Evolutionary conservation across 1,284 basidiomycete genomes (phyloP).

Genomic region (Irpex lacteus): DNA sequence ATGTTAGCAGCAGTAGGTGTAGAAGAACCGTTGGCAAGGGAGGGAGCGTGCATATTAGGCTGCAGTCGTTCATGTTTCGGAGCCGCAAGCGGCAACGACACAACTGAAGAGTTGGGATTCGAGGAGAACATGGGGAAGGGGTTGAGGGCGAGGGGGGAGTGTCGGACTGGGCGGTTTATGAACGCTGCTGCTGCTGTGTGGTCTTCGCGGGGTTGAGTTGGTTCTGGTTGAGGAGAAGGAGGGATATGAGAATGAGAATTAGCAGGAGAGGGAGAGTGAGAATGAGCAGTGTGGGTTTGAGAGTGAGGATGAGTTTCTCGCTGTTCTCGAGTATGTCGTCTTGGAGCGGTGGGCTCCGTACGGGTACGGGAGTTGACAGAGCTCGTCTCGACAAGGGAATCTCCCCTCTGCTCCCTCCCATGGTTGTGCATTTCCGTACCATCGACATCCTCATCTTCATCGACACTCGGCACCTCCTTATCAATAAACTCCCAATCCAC

Average conservation of each 20-base stretch:
- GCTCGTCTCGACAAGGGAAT: too few species aligned
- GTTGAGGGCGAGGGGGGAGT: conserved; percentile 7
- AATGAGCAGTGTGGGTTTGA: too few species aligned
- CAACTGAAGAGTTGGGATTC: conserved; percentile 5
- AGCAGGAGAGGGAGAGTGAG: too few species aligned
- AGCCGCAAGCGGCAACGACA: conserved; percentile 10
- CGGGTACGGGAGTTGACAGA: too few species aligned
- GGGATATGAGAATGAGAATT: background rate
- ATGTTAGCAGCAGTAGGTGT: too few species aligned
- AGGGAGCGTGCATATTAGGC: background rate
- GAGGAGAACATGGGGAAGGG: background rate
- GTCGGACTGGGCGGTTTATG: conserved; percentile 23
- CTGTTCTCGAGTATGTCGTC: too few species aligned
- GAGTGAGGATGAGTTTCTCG: too few species aligned
- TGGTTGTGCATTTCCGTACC: too few species aligned
- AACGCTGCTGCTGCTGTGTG: conserved; percentile 15
- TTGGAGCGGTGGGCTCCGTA: too few species aligned
- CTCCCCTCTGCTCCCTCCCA: too few species aligned
- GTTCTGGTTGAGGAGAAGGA: conserved; percentile 6
- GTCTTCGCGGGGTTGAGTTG: background rate
- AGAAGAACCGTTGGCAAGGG: too few species aligned
- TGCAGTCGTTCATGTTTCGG: background rate
- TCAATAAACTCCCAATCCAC: conserved; percentile 25
- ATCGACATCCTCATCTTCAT: too few species aligned
- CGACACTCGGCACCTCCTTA: background rate